phyloP scores from a whole-genome alignment of 257 asterid species.

The Rehmannia glutinosa region DNA sequence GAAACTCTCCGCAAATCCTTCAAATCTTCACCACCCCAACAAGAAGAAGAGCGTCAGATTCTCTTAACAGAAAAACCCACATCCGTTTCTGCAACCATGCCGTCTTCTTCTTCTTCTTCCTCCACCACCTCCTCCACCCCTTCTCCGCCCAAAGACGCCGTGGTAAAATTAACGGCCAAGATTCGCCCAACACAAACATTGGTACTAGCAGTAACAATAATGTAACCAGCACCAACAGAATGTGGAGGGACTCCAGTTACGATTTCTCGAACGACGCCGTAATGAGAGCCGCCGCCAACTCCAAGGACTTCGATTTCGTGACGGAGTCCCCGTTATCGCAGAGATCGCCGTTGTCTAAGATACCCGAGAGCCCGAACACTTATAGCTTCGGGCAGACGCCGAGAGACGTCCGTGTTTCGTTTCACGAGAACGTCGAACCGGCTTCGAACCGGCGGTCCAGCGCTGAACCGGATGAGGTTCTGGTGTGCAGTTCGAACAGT shows the following conservation, averaged over 20 bases:
- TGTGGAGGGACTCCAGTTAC: slow-evolving; percentile 42
- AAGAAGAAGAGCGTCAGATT: slow-evolving; percentile 32
- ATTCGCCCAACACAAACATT: not conserved
- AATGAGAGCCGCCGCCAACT: slow-evolving; percentile 37
- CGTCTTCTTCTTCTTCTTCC: slow-evolving; percentile 34
- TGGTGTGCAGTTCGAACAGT: slow-evolving; percentile 46
- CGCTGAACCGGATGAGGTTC: slow-evolving; percentile 50
- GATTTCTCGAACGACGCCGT: slow-evolving; percentile 54
- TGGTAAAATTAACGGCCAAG: slow-evolving; percentile 10
- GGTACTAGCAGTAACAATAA: not conserved
- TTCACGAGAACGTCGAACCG: slow-evolving; percentile 33
- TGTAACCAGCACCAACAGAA: slow-evolving; percentile 11
- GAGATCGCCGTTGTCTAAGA: slow-evolving; percentile 39
- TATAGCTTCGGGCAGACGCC: slow-evolving; percentile 28
- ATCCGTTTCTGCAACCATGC: slow-evolving; percentile 1
- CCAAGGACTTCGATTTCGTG: slow-evolving; percentile 42
- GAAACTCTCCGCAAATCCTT: slow-evolving; percentile 29
- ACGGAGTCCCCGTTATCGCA: slow-evolving; percentile 41
- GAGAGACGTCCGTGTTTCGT: slow-evolving; percentile 50
- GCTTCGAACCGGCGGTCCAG: slow-evolving; percentile 44
- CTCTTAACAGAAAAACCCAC: slow-evolving; percentile 19
- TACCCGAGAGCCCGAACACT: slow-evolving; percentile 49
- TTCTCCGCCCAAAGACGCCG: slow-evolving; percentile 26
- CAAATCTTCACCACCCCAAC: slow-evolving; percentile 18
- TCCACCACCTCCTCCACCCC: slow-evolving; percentile 25